phyloP scores from a whole-genome alignment of 176 grass and related monocot genomes.

The Carex littledalei region DNA sequence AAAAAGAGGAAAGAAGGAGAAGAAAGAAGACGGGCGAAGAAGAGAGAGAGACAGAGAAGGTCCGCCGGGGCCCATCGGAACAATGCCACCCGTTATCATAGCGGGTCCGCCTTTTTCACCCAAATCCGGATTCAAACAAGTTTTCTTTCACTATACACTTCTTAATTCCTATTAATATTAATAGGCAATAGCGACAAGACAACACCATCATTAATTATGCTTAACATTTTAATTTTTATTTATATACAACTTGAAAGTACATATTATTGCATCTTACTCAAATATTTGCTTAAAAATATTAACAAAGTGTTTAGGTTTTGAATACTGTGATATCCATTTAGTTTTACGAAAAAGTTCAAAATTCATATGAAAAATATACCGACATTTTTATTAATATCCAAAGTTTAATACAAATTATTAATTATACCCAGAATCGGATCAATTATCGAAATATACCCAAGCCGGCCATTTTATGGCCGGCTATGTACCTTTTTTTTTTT shows the following conservation, averaged over 20 bases:
- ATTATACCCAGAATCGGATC: no score
- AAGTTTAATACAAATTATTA: no score
- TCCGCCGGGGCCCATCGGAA: background rate
- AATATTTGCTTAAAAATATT: background rate
- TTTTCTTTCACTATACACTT: no score
- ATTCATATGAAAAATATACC: no score
- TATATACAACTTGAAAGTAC: background rate
- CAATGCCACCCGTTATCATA: background rate
- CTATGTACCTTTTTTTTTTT: no score
- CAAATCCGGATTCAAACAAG: background rate
- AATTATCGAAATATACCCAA: no score
- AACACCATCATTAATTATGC: background rate
- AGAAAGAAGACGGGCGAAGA: constrained; percentile 2
- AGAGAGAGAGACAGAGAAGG: background rate
- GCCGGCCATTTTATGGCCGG: no score
- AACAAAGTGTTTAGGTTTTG: background rate
- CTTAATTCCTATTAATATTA: no score
- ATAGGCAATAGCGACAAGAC: no score
- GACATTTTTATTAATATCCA: no score
- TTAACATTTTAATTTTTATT: background rate
- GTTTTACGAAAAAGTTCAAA: no score
- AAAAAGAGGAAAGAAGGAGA: background rate
- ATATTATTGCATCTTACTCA: background rate
- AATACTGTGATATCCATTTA: no score
- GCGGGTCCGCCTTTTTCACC: background rate